phyloP scores from a whole-genome alignment of 192 early-diverging fungal genomes.

The Piromyces finnis region DNA sequence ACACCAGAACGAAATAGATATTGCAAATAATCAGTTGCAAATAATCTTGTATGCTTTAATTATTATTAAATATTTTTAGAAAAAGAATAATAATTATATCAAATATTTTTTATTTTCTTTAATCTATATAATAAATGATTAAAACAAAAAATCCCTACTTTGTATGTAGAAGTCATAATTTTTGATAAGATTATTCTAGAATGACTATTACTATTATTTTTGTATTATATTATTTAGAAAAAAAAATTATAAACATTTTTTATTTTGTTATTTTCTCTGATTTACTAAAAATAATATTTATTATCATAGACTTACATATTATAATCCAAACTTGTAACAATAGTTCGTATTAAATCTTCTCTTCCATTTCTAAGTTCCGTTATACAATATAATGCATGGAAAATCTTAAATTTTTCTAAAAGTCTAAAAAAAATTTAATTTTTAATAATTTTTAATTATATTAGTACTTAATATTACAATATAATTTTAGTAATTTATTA shows the following conservation, averaged over 20 bases:
- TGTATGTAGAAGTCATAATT: conserved; percentile 69
- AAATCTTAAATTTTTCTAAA: conserved; percentile 59
- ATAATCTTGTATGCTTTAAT: conserved; percentile 46
- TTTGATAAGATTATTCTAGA: conserved; percentile 61
- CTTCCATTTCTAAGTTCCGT: conserved; percentile 50
- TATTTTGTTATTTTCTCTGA: too few relatives aligned
- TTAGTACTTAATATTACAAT: too few relatives aligned
- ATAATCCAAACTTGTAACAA: conserved; percentile 59
- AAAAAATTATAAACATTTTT: too few relatives aligned
- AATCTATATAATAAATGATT: too few relatives aligned
- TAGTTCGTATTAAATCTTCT: conserved; percentile 55
- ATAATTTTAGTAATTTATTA: too few relatives aligned
- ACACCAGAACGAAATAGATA: conserved; percentile 30
- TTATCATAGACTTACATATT: conserved; percentile 27
- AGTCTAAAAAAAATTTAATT: conserved; percentile 6
- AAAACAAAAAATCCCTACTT: conserved; percentile 12
- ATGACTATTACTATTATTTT: conserved; percentile 46
- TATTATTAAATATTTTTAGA: too few relatives aligned
- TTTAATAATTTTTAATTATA: too few relatives aligned
- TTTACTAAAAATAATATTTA: too few relatives aligned
- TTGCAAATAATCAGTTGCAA: conserved; percentile 54
- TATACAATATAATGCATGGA: conserved; percentile 56
- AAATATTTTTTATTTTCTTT: too few relatives aligned
- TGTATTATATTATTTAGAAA: too few relatives aligned
- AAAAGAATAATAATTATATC: too few relatives aligned